phyloP scores from a whole-genome alignment of 2,329 filamentous ascomycete genomes.

The Colletotrichum tamarilloi region DNA sequence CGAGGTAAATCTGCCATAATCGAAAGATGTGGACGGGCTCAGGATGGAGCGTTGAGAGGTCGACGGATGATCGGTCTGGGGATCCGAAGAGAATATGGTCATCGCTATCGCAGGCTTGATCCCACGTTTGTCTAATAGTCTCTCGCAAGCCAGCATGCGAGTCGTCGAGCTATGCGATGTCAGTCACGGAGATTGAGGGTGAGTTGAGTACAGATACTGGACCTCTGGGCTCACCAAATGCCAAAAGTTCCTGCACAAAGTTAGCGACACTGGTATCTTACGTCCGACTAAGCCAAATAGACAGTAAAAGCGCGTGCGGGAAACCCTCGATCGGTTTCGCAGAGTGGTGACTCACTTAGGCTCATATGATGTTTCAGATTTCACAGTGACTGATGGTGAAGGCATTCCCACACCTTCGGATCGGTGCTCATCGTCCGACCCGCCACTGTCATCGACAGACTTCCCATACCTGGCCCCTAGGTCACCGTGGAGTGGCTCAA shows the following conservation, averaged over 20 bases:
- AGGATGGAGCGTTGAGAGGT: neutral
- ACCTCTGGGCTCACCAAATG: neutral
- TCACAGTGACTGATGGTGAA: neutral
- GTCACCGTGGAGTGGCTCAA: slow-evolving; percentile 56
- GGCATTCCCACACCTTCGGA: neutral
- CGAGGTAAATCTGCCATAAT: neutral
- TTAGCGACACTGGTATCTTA: neutral
- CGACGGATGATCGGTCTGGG: neutral
- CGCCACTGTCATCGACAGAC: slow-evolving; percentile 56
- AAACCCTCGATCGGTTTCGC: neutral
- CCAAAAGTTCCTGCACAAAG: neutral
- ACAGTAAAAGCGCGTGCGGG: too few species aligned
- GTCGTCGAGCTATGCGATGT: neutral
- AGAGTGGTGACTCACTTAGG: neutral
- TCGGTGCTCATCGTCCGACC: slow-evolving; percentile 43
- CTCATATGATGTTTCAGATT: neutral
- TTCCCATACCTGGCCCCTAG: neutral
- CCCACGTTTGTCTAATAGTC: neutral
- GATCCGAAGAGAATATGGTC: neutral
- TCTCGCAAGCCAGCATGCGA: neutral
- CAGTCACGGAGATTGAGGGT: neutral
- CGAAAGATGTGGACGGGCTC: neutral
- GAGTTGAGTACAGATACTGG: neutral
- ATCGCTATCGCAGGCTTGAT: neutral
- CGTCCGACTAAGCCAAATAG: neutral